Evolutionary conservation across 192 early-diverging fungal species (phyloP).

Genomic region (Lobosporangium transversale): DNA sequence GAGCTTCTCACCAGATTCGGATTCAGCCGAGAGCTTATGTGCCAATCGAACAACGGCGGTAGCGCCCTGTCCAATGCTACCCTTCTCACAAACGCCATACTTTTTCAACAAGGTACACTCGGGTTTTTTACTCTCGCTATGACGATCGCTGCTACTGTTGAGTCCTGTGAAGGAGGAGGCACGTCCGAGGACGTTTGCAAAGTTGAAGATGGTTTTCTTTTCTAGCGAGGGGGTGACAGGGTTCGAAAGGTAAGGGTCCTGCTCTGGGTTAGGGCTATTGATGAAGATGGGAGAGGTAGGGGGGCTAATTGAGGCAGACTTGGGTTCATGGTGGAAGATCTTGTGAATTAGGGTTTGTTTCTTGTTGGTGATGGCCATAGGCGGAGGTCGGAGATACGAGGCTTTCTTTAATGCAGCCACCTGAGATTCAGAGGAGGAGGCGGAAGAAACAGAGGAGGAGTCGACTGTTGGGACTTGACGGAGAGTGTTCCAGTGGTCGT

Average conservation of each 20-base stretch:
- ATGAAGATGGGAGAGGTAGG: constrained; percentile 21
- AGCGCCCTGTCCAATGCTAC: constrained; percentile 87
- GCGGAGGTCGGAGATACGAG: constrained; percentile 19
- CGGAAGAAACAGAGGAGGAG: constrained; percentile 13
- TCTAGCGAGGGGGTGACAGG: constrained; percentile 27
- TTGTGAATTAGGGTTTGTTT: constrained; percentile 48
- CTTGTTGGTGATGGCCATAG: constrained; percentile 33
- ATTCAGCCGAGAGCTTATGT: constrained; percentile 71
- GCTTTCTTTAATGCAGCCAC: constrained; percentile 13
- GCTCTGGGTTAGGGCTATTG: neutral
- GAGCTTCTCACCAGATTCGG: constrained; percentile 65
- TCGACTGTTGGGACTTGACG: constrained; percentile 22
- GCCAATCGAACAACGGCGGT: constrained; percentile 92
- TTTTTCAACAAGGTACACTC: constrained; percentile 72
- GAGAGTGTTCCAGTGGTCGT: constrained; percentile 34
- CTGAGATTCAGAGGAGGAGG: neutral
- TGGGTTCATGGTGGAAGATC: constrained; percentile 44
- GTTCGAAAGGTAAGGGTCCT: constrained; percentile 34
- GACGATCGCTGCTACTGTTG: constrained; percentile 26
- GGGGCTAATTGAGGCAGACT: constrained; percentile 10
- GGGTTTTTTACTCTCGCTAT: constrained; percentile 18
- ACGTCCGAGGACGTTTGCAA: constrained; percentile 36
- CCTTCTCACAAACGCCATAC: constrained; percentile 82
- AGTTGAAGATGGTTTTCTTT: constrained; percentile 48
- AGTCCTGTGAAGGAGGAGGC: constrained; percentile 25